Evolutionary conservation across 768 basidiomycete species (phyloP).

Genomic region (Trametes villosa): DNA sequence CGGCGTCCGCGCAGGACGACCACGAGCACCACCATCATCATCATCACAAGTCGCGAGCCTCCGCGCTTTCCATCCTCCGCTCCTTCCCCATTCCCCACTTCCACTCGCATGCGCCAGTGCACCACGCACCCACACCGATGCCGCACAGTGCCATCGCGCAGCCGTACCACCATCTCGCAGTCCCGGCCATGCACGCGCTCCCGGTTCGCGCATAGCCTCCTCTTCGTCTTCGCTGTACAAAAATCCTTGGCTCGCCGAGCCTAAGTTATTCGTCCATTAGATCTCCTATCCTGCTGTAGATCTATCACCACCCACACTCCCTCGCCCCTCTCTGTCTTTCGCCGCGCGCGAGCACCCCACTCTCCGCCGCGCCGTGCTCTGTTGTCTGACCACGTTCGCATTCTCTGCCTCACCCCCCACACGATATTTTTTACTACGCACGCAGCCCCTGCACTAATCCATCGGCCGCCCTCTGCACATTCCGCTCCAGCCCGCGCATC

Average conservation of each 20-base stretch:
- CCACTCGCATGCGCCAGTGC: constrained; percentile 19
- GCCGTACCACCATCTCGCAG: constrained; percentile 14
- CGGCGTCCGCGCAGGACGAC: constrained; percentile 17
- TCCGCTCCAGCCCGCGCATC: neutral
- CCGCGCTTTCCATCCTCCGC: constrained; percentile 35
- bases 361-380: neutral
- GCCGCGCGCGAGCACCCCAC: neutral
- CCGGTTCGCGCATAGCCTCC: constrained; percentile 16
- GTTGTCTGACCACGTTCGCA: neutral
- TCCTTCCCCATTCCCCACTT: constrained; percentile 35
- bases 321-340: neutral
- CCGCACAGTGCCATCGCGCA: constrained; percentile 7
- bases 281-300: constrained; percentile 9
- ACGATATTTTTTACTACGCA: constrained; percentile 8
- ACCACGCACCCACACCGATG: constrained; percentile 19
- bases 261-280: constrained; percentile 14
- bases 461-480: constrained; percentile 4
- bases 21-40: constrained; percentile 5
- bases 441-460: constrained; percentile 21
- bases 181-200: constrained; percentile 12
- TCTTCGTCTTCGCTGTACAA: constrained; percentile 21
- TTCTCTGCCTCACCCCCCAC: constrained; percentile 1
- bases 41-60: constrained; percentile 20
- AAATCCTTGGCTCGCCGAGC: constrained; percentile 10
- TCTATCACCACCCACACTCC: constrained; percentile 3